These are phyloP conservation scores for Chaetomium sp. DNA, from an alignment of 2,329 filamentous ascomycete species.

Conservation along the genomic window DNA sequence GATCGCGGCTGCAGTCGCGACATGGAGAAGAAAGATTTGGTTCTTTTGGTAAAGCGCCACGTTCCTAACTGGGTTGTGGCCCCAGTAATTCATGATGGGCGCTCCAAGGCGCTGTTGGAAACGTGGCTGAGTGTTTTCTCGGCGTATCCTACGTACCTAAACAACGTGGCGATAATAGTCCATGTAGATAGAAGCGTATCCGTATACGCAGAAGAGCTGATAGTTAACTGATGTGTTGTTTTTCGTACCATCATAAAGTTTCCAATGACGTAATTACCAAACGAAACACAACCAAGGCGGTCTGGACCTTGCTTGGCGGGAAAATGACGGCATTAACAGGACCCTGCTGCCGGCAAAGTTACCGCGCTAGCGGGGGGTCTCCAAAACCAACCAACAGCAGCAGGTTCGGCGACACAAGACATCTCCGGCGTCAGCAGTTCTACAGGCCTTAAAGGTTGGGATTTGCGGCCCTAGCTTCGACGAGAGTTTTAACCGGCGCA, in stretches of 20 bases:
- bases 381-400: conserved; percentile 19
- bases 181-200: too few relatives aligned
- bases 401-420: conserved; percentile 2
- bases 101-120: not conserved
- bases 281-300: conserved; percentile 18
- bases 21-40: conserved; percentile 36
- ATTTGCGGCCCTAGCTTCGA: not conserved
- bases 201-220: too few relatives aligned
- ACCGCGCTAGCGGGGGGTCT: conserved; percentile 10
- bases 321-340: conserved; percentile 24
- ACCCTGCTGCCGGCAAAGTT: conserved; percentile 8
- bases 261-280: conserved; percentile 23
- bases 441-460: not conserved
- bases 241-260: not conserved
- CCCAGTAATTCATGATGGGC: not conserved
- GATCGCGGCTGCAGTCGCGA: conserved; percentile 30
- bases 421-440: conserved; percentile 8
- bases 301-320: conserved; percentile 16
- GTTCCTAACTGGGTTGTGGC: too few relatives aligned
- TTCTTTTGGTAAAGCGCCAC: too few relatives aligned
- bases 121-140: not conserved
- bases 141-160: not conserved
- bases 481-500: not conserved
- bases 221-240: not conserved
- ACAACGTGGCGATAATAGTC: not conserved